A percentile compares a stretch with the other conserved stretches of the same genome.
Evolutionary conservation across 1,139 yeast species (phyloP).

Genomic region (Hemisphaericaspora subhashii): DNA sequence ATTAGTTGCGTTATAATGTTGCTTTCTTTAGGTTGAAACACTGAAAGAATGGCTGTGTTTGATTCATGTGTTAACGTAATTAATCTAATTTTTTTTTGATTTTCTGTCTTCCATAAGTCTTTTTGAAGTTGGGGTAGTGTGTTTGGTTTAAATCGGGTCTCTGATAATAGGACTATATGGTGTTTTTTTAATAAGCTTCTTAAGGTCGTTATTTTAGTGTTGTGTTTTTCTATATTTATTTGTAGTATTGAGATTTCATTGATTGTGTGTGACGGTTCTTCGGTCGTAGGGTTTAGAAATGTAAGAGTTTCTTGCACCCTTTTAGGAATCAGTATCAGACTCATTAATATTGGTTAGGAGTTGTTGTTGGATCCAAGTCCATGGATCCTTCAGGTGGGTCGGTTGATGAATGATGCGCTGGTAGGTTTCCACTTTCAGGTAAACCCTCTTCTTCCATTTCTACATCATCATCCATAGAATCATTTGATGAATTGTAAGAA

Average conservation of each 20-base stretch:
- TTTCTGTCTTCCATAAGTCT: background rate
- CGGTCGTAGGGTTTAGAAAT: background rate
- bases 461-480: no score
- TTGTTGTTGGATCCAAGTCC: no score
- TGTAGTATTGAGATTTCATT: background rate
- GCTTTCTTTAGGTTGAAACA: background rate
- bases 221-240: background rate
- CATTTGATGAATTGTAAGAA: no score
- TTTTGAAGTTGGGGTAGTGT: background rate
- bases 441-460: no score
- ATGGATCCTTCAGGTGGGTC: no score
- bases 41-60: background rate
- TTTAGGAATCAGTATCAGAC: no score
- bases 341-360: no score
- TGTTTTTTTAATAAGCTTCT: background rate
- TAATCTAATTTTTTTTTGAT: background rate
- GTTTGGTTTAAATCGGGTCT: background rate
- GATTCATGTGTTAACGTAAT: background rate
- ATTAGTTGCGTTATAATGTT: background rate
- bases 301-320: background rate
- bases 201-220: background rate
- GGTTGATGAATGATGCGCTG: no score
- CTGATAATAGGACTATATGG: background rate
- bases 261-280: background rate
- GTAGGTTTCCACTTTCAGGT: background rate